phyloP scores from a whole-genome alignment of 1,284 basidiomycete genomes.

The Papiliotrema nemorosa region DNA sequence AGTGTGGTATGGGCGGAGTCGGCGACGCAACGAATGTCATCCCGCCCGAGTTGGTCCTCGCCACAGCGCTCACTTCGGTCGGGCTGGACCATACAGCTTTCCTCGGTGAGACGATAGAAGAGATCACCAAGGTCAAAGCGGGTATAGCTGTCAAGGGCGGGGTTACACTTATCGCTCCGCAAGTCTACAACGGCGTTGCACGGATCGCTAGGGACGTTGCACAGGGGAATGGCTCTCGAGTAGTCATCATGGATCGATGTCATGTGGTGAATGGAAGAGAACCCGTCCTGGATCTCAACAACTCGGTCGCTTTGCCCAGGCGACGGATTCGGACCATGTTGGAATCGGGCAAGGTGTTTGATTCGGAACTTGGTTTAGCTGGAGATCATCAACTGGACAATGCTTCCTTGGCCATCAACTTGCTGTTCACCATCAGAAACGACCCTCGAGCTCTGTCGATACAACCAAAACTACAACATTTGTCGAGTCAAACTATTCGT shows the following conservation, averaged over 20 bases:
- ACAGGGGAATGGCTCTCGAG: constrained; percentile 26
- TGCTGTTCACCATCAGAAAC: constrained; percentile 62
- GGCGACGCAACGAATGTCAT: constrained; percentile 93
- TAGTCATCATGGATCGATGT: constrained; percentile 22
- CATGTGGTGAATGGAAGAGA: not conserved
- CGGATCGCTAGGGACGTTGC: constrained; percentile 52
- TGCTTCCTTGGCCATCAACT: constrained; percentile 63
- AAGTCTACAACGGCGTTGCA: constrained; percentile 59
- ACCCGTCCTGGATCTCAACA: not conserved
- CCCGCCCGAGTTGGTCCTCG: constrained; percentile 63
- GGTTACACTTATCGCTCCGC: constrained; percentile 71
- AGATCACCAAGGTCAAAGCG: constrained; percentile 80
- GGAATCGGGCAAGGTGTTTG: constrained; percentile 3
- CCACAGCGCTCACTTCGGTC: constrained; percentile 77
- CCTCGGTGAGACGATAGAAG: constrained; percentile 69
- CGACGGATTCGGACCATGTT: constrained; percentile 1
- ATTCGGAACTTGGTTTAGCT: constrained; percentile 56
- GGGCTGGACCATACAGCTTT: constrained; percentile 91
- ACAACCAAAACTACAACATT: constrained; percentile 35
- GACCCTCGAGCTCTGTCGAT: constrained; percentile 45
- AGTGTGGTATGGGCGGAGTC: constrained; percentile 92
- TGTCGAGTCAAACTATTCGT: constrained; percentile 56
- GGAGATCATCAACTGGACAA: constrained; percentile 83
- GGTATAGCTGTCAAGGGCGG: constrained; percentile 68
- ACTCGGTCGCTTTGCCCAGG: not conserved